Evolutionary conservation across 345 rosid species (phyloP).

Genomic region (Eucalyptus sideroxylon): DNA sequence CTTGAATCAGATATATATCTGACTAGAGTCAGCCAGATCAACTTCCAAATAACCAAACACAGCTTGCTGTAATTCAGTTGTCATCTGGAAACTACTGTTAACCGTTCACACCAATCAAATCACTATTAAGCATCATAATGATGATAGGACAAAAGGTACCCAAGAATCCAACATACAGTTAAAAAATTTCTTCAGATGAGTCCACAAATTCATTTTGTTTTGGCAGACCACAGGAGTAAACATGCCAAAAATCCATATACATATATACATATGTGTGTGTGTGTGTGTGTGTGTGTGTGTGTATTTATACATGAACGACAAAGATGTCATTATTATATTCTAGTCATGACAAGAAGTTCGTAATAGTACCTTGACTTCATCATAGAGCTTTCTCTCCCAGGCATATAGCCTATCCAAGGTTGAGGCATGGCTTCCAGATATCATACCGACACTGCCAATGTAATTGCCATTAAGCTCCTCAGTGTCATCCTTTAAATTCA

Average conservation of each 20-base stretch:
- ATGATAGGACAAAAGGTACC: background rate
- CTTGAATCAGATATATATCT: background rate
- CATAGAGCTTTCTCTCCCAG: constrained; percentile 97
- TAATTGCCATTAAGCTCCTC: constrained; percentile 45
- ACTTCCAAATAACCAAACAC: background rate
- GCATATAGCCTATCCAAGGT: constrained; percentile 93
- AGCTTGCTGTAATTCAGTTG: background rate
- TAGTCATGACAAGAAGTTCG: background rate
- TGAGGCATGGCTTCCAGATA: constrained; percentile 93
- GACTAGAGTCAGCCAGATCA: background rate
- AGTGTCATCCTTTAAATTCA: constrained; percentile 40
- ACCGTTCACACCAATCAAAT: background rate
- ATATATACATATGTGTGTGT: background rate
- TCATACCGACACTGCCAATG: constrained; percentile 63
- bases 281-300: too few species aligned
- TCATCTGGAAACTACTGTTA: background rate
- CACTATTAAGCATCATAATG: background rate
- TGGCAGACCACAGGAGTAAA: background rate
- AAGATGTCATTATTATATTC: background rate
- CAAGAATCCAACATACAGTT: background rate
- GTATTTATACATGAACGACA: background rate
- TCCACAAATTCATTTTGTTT: background rate
- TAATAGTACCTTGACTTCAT: constrained; percentile 82
- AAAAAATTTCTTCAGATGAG: background rate
- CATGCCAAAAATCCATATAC: background rate